Evolutionary conservation across 108 stramenopile species (phyloP).

Genomic region (Fistulifera solaris): DNA sequence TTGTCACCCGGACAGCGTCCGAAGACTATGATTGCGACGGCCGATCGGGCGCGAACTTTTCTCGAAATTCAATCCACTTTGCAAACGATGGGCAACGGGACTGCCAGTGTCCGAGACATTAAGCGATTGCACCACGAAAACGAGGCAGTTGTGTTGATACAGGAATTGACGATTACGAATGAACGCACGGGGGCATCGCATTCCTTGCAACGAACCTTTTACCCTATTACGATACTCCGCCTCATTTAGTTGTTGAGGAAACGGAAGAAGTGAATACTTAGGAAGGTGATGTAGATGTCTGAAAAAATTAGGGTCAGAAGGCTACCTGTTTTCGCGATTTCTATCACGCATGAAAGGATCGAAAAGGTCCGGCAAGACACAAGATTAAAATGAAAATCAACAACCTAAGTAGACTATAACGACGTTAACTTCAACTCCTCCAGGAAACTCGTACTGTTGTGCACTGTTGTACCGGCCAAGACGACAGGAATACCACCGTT

Average conservation of each 20-base stretch:
- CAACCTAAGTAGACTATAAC: too few species aligned
- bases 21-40: constrained; percentile 57
- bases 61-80: constrained; percentile 54
- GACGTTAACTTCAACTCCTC: constrained; percentile 74
- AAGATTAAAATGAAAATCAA: too few species aligned
- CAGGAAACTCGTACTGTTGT: constrained; percentile 93
- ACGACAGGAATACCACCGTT: constrained; percentile 61
- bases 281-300: too few species aligned
- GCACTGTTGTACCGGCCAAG: constrained; percentile 89
- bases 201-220: constrained; percentile 64
- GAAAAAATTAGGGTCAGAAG: too few species aligned
- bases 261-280: too few species aligned
- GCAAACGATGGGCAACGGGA: constrained; percentile 65
- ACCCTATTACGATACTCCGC: constrained; percentile 29
- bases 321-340: too few species aligned
- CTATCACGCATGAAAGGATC: too few species aligned
- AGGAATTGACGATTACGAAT: constrained; percentile 63
- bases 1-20: constrained; percentile 56
- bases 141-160: constrained; percentile 29
- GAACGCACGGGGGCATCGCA: constrained; percentile 48
- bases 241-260: constrained; percentile 3
- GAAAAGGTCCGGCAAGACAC: too few species aligned
- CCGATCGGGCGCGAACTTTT: constrained; percentile 33
- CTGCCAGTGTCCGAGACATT: constrained; percentile 61
- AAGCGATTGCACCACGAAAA: constrained; percentile 43